These are phyloP conservation scores for Poteriospumella lacustris DNA, from an alignment of 108 stramenopile species.

Conservation along the genomic window DNA sequence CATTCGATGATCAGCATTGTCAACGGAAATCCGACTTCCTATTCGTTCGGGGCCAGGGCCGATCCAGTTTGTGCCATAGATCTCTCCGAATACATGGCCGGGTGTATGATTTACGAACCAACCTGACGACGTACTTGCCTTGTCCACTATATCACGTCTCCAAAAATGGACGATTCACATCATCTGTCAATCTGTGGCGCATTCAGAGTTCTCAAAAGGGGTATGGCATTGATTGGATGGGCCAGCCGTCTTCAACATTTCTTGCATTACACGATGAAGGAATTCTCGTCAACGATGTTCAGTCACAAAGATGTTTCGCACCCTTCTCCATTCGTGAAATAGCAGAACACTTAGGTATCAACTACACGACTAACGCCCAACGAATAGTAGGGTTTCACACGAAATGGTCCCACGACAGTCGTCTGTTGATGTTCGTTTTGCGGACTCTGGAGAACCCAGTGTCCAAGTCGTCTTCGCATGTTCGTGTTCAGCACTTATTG, in stretches of 20 bases:
- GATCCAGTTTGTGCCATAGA: not conserved
- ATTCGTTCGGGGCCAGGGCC: too few species aligned
- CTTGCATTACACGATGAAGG: not conserved
- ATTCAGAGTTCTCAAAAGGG: not conserved
- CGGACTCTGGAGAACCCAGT: not conserved
- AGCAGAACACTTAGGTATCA: not conserved
- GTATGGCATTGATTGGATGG: not conserved
- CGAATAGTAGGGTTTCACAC: not conserved
- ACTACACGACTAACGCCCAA: not conserved
- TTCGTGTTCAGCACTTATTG: not conserved
- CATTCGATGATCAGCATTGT: too few species aligned
- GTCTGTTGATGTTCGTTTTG: not conserved
- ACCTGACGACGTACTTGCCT: not conserved
- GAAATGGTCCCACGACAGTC: not conserved
- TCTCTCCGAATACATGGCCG: not conserved
- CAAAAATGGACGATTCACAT: not conserved
- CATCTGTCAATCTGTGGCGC: not conserved
- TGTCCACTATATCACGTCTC: slow-evolving; percentile 13
- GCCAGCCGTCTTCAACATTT: too few species aligned
- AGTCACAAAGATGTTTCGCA: not conserved
- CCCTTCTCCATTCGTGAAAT: not conserved
- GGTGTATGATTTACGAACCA: not conserved
- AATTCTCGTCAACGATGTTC: not conserved
- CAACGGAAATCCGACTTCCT: too few species aligned
- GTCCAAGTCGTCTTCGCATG: not conserved